These are phyloP conservation scores for Paratinospora sagittata DNA, from an alignment of 164 flowering plant genomes.

Conservation along the genomic window DNA sequence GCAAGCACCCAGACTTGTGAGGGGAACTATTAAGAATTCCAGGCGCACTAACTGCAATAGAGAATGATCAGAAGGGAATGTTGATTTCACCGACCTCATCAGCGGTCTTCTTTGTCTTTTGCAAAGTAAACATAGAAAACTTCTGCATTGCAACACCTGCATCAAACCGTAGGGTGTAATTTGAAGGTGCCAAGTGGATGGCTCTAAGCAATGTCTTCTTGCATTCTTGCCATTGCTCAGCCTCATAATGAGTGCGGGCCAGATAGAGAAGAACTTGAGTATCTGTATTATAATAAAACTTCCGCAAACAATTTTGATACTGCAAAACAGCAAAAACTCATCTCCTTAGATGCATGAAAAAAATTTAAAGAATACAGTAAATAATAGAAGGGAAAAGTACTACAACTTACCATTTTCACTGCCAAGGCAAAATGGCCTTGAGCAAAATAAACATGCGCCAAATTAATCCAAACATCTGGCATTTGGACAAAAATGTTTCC, in stretches of 20 bases:
- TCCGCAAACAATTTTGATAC: conserved; percentile 97
- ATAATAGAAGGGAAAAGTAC: background rate
- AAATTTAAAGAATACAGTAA: background rate
- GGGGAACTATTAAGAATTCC: background rate
- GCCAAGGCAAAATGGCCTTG: conserved; percentile 93
- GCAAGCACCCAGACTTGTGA: background rate
- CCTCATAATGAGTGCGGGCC: conserved; percentile 96
- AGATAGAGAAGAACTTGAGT: conserved; percentile 79
- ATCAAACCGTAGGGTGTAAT: conserved; percentile 82
- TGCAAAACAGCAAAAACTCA: conserved; percentile 30
- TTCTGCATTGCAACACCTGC: conserved; percentile 94
- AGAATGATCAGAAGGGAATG: background rate
- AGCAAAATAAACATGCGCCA: conserved; percentile 97
- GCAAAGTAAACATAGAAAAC: conserved; percentile 84
- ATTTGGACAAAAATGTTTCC: conserved; percentile 89
- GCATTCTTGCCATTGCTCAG: conserved; percentile 99
- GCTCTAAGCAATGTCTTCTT: conserved; percentile 84
- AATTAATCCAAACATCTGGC: conserved; percentile 97
- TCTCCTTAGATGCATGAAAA: conserved; percentile 1
- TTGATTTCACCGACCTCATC: conserved; percentile 60
- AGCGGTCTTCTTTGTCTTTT: conserved; percentile 76
- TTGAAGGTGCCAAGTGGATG: conserved; percentile 92
- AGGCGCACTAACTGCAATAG: background rate
- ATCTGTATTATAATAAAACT: conserved; percentile 78
- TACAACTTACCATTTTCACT: conserved; percentile 69